A percentile compares a stretch with the other conserved stretches of the same genome.
Conservation (phyloP, 331 rosid genomes). For the Acacia concinna region DNA sequence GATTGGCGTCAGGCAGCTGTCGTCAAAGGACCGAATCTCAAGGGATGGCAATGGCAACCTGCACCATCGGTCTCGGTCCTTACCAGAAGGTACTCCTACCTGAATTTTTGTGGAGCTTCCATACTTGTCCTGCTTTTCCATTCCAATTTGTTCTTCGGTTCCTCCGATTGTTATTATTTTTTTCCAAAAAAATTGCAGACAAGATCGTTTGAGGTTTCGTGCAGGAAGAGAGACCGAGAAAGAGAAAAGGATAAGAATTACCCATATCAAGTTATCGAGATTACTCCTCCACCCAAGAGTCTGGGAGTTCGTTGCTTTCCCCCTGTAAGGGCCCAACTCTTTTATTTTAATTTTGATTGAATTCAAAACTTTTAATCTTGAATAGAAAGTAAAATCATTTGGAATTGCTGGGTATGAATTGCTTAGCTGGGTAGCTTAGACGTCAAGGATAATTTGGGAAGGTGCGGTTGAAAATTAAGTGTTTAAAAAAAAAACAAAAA, state of each 20-base stretch:
- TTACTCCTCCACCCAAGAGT: conserved; percentile 90
- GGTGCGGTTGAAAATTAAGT: neutral
- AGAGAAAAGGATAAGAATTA: conserved; percentile 52
- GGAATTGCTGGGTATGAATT: neutral
- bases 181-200: conserved; percentile 28
- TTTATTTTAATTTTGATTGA: neutral
- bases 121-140: neutral
- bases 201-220: conserved; percentile 46
- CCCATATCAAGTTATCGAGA: conserved; percentile 87
- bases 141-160: neutral
- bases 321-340: conserved; percentile 51
- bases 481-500: too few relatives aligned
- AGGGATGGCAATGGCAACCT: conserved; percentile 58
- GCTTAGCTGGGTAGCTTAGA: neutral
- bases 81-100: conserved; percentile 43
- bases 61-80: conserved; percentile 41
- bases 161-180: neutral
- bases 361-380: conserved; percentile 3
- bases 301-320: conserved; percentile 92
- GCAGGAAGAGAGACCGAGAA: conserved; percentile 70
- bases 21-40: neutral
- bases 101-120: neutral
- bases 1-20: neutral
- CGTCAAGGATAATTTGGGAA: neutral
- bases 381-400: neutral